A percentile compares a stretch with the other conserved stretches of the same genome.
phyloP scores from a whole-genome alignment of 768 basidiomycete genomes.

The Tricholoma terreum region DNA sequence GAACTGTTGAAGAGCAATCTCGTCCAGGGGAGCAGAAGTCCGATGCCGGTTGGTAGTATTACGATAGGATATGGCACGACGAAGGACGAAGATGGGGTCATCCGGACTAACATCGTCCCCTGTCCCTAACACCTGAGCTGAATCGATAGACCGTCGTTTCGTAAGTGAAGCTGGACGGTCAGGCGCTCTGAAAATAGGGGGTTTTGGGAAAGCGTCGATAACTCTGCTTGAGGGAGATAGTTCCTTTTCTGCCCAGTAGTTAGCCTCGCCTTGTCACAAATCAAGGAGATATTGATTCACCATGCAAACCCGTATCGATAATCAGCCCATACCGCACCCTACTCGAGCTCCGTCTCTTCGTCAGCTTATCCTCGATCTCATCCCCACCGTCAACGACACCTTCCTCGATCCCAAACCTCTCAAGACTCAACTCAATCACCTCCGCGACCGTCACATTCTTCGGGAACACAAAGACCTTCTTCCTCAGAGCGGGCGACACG shows the following conservation, averaged over 20 bases:
- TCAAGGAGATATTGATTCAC: conserved; percentile 39
- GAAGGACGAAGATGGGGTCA: conserved; percentile 89
- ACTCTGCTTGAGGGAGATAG: conserved; percentile 79
- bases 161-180: conserved; percentile 57
- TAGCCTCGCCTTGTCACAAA: conserved; percentile 2
- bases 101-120: conserved; percentile 72
- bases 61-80: conserved; percentile 76
- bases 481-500: conserved; percentile 58
- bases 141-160: conserved; percentile 88
- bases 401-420: conserved; percentile 91
- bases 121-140: conserved; percentile 64
- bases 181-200: conserved; percentile 65
- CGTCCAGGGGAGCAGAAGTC: conserved; percentile 76
- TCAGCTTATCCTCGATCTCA: conserved; percentile 91
- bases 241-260: conserved; percentile 58
- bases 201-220: conserved; percentile 76
- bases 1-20: conserved; percentile 71
- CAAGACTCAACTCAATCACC: conserved; percentile 89
- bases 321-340: conserved; percentile 83
- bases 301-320: conserved; percentile 58
- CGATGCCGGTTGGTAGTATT: conserved; percentile 67
- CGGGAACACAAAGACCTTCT: conserved; percentile 88
- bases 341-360: conserved; percentile 72
- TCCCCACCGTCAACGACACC: conserved; percentile 99
- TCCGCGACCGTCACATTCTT: conserved; percentile 96